A percentile compares a stretch with the other conserved stretches of the same genome.
These are phyloP conservation scores for Sporothrix pseudoabietina DNA, from an alignment of 2,329 filamentous ascomycete genomes.

Conservation along the genomic window DNA sequence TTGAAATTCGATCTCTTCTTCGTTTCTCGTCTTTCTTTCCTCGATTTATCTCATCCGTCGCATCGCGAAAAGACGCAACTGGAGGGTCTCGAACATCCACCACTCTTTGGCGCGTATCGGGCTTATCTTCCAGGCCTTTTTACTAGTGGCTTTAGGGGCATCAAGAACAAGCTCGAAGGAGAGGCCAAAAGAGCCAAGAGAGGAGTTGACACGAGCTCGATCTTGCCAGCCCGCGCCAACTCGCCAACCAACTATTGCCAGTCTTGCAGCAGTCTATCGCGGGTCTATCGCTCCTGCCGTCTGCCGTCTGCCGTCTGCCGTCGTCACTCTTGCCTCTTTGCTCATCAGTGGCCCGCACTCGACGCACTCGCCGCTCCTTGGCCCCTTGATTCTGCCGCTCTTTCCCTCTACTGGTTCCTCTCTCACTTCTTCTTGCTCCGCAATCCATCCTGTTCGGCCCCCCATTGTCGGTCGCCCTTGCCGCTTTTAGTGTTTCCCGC, in stretches of 20 bases:
- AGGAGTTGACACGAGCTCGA: slow-evolving; percentile 5
- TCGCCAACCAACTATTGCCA: not conserved
- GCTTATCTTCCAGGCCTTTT: not conserved
- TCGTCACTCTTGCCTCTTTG: slow-evolving; percentile 4
- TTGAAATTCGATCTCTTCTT: not conserved
- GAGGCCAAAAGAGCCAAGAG: not conserved
- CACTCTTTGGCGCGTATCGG: not conserved
- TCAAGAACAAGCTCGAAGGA: not conserved
- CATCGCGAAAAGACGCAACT: not conserved
- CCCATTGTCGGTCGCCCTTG: not conserved
- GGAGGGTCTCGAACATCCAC: not conserved
- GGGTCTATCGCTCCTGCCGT: slow-evolving; percentile 8
- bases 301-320: not conserved
- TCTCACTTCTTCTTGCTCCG: slow-evolving; percentile 12
- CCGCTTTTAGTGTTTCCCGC: slow-evolving; percentile 11
- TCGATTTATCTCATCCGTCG: not conserved
- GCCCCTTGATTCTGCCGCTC: not conserved
- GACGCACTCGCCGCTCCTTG: not conserved
- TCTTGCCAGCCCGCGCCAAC: slow-evolving; percentile 3
- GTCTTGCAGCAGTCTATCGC: not conserved
- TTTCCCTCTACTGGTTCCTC: not conserved
- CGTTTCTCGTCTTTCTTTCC: not conserved
- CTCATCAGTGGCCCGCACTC: not conserved
- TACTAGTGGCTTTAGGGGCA: not conserved
- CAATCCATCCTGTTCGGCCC: not conserved